phyloP scores from a whole-genome alignment of 495 filamentous ascomycete genomes.

The Aspergillus ellipticus region DNA sequence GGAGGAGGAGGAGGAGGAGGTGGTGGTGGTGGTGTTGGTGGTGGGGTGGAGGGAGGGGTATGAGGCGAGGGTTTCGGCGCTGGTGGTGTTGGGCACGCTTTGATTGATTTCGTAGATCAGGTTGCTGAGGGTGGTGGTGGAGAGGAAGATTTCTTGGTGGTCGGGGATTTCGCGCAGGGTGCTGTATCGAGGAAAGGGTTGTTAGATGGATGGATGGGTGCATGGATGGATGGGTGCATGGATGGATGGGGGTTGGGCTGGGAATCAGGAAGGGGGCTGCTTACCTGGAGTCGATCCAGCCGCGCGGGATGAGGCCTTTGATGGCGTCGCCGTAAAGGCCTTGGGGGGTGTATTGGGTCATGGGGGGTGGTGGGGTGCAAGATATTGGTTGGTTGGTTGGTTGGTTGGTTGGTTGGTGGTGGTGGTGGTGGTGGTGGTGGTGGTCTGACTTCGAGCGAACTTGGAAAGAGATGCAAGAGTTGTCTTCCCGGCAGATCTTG shows the following conservation, averaged over 20 bases:
- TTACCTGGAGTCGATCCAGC: slow-evolving; percentile 71
- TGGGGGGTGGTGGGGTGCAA: slow-evolving; percentile 16
- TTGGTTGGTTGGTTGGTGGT: slow-evolving; percentile 4
- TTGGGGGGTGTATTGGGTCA: slow-evolving; percentile 51
- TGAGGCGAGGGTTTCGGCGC: slow-evolving; percentile 32
- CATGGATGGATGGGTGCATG: too few species aligned
- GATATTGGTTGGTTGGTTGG: not conserved
- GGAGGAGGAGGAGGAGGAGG: not conserved
- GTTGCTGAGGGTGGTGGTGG: slow-evolving; percentile 68
- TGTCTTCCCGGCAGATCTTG: slow-evolving; percentile 32
- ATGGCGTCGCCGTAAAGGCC: slow-evolving; percentile 82
- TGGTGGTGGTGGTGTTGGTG: not conserved
- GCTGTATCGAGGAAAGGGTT: too few species aligned
- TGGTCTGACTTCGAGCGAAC: not conserved
- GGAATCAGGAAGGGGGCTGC: too few species aligned
- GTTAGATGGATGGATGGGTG: not conserved
- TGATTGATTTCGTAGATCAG: slow-evolving; percentile 88
- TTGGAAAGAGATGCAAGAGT: not conserved
- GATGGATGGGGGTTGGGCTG: too few species aligned
- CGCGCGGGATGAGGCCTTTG: slow-evolving; percentile 62
- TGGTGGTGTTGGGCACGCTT: slow-evolving; percentile 43
- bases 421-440: not conserved
- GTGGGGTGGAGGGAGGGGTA: slow-evolving; percentile 19
- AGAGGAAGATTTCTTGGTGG: slow-evolving; percentile 92
- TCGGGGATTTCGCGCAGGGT: slow-evolving; percentile 85